Conservation (phyloP, 2,329 filamentous ascomycete genomes). For the Monilinia aucupariae region DNA sequence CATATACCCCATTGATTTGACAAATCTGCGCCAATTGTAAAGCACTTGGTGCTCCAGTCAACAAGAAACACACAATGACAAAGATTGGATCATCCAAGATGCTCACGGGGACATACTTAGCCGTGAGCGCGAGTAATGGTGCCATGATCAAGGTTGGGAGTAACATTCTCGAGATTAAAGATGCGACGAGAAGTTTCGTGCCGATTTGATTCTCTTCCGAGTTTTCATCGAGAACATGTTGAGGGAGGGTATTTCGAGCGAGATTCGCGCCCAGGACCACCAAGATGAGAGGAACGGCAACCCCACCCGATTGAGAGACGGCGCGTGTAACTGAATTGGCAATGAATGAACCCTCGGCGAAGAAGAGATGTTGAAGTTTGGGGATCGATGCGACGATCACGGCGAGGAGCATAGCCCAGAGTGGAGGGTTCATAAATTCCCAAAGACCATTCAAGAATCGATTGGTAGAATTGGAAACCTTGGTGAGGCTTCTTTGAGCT, state of each 20-base stretch:
- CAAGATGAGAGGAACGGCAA: slow-evolving; percentile 90
- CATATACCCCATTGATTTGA: slow-evolving; percentile 95
- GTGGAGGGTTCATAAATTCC: slow-evolving; percentile 96
- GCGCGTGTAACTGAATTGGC: slow-evolving; percentile 90
- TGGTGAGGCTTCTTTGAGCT: slow-evolving; percentile 46
- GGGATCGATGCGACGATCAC: slow-evolving; percentile 87
- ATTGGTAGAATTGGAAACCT: slow-evolving; percentile 38
- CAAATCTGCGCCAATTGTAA: slow-evolving; percentile 96
- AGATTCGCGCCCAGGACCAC: slow-evolving; percentile 94
- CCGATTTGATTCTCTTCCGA: slow-evolving; percentile 64
- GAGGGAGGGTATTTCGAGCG: slow-evolving; percentile 78
- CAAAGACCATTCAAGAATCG: slow-evolving; percentile 64
- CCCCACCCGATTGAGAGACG: slow-evolving; percentile 75
- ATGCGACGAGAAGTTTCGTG: slow-evolving; percentile 77
- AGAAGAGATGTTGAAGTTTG: slow-evolving; percentile 75
- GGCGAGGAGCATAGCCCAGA: slow-evolving; percentile 95
- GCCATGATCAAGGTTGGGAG: slow-evolving; percentile 90
- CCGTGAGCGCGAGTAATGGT: slow-evolving; percentile 76
- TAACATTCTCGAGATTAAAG: slow-evolving; percentile 83
- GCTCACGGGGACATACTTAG: slow-evolving; percentile 86
- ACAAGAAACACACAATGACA: slow-evolving; percentile 93
- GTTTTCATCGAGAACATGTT: slow-evolving; percentile 54
- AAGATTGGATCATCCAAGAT: slow-evolving; percentile 98
- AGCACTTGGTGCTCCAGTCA: slow-evolving; percentile 88
- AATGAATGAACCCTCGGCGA: slow-evolving; percentile 80